These are phyloP conservation scores for Endothia cerciana DNA, from an alignment of 2,329 filamentous ascomycete genomes.

Conservation along the genomic window DNA sequence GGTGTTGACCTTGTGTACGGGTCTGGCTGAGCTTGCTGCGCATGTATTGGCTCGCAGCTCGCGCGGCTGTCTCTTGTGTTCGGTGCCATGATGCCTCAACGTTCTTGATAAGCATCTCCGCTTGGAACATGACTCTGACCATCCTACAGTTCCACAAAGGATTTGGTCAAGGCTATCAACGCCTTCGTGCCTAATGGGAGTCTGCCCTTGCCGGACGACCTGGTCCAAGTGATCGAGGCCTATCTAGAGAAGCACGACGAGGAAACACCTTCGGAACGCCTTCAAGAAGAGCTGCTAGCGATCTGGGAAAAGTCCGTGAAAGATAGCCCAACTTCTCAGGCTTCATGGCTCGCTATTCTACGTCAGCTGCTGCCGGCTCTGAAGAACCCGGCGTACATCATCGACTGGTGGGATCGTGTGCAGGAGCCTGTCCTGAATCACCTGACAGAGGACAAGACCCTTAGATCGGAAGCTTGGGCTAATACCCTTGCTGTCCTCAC, in stretches of 20 bases:
- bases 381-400: conserved; percentile 62
- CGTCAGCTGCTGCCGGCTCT: conserved; percentile 67
- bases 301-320: conserved; percentile 69
- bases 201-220: conserved; percentile 68
- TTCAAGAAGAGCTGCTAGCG: conserved; percentile 72
- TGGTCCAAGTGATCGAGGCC: conserved; percentile 62
- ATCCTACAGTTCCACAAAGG: conserved; percentile 58
- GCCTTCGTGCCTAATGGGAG: conserved; percentile 52
- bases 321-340: conserved; percentile 58
- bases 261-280: conserved; percentile 68
- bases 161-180: conserved; percentile 62
- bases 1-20: not conserved
- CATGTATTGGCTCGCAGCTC: not conserved
- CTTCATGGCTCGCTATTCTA: conserved; percentile 71
- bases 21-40: not conserved
- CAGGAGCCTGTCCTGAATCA: conserved; percentile 58
- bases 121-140: conserved; percentile 18
- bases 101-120: not conserved
- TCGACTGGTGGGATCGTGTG: conserved; percentile 74
- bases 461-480: conserved; percentile 67
- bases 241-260: conserved; percentile 74
- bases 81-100: not conserved
- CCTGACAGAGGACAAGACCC: conserved; percentile 63
- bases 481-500: conserved; percentile 67
- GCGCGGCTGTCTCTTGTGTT: not conserved